Conservation (phyloP, 805 yeast genomes). For the Schwanniomyces yamadae region DNA sequence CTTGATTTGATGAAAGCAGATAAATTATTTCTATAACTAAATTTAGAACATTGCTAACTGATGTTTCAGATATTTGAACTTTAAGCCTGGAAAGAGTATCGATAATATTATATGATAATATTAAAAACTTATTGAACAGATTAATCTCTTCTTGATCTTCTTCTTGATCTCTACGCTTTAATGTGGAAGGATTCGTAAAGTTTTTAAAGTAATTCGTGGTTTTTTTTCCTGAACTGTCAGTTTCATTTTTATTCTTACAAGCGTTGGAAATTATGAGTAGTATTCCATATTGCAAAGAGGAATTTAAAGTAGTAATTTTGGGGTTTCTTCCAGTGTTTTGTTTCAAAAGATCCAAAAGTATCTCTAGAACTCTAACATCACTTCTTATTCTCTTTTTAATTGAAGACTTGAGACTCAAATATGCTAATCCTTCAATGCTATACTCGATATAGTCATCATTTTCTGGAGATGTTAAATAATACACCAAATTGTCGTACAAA, state of each 20-base stretch:
- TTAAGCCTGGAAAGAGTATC: slow-evolving; percentile 17
- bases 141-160: slow-evolving; percentile 27
- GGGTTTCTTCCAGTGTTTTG: slow-evolving; percentile 1
- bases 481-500: slow-evolving; percentile 10
- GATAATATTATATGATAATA: slow-evolving; percentile 23
- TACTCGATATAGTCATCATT: slow-evolving; percentile 12
- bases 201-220: slow-evolving; percentile 38
- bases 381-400: slow-evolving; percentile 33
- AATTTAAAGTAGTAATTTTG: slow-evolving; percentile 6
- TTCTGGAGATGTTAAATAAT: slow-evolving; percentile 8
- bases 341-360: slow-evolving; percentile 13
- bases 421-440: slow-evolving; percentile 49
- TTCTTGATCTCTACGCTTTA: slow-evolving; percentile 14
- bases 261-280: slow-evolving; percentile 42
- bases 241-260: slow-evolving; percentile 28
- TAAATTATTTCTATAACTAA: slow-evolving; percentile 31
- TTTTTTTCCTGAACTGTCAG: slow-evolving; percentile 25
- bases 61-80: slow-evolving; percentile 11
- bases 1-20: slow-evolving; percentile 31
- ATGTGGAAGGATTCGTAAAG: slow-evolving; percentile 27
- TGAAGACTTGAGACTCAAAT: slow-evolving; percentile 39
- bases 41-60: slow-evolving; percentile 10
- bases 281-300: slow-evolving; percentile 39
- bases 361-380: slow-evolving; percentile 29
- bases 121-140: slow-evolving; percentile 29